Percentiles rank a stretch among this genome's conserved stretches.
These are phyloP conservation scores for Escovopsis sp. DNA, from an alignment of 2,329 filamentous ascomycete species.

Conservation along the genomic window DNA sequence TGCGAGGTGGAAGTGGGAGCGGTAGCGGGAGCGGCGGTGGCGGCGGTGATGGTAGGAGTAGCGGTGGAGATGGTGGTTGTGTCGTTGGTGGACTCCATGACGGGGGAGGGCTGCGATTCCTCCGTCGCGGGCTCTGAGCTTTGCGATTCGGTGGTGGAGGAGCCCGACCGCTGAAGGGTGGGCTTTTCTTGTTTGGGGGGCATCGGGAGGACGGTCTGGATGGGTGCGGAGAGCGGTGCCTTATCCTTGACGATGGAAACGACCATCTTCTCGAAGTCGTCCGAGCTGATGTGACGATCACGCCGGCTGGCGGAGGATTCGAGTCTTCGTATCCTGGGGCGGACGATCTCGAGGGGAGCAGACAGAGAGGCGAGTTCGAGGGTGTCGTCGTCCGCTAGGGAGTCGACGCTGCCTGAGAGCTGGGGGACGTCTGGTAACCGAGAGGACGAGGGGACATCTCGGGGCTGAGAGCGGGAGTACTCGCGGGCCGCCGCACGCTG, in stretches of 20 bases:
- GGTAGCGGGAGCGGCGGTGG: slow-evolving; percentile 32
- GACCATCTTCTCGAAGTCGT: slow-evolving; percentile 88
- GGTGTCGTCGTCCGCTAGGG: slow-evolving; percentile 52
- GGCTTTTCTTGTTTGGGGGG: slow-evolving; percentile 29
- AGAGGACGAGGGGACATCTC: slow-evolving; percentile 30
- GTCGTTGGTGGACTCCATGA: slow-evolving; percentile 17
- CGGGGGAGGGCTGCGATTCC: slow-evolving; percentile 15
- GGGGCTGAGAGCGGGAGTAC: slow-evolving; percentile 30
- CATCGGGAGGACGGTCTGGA: slow-evolving; percentile 12
- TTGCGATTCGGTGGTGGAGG: slow-evolving; percentile 29
- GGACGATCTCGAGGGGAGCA: slow-evolving; percentile 41
- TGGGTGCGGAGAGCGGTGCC: slow-evolving; percentile 35
- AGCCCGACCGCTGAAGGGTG: slow-evolving; percentile 26
- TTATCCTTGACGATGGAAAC: slow-evolving; percentile 84
- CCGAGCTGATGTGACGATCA: slow-evolving; percentile 80
- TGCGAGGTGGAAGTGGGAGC: slow-evolving; percentile 29
- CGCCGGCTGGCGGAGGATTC: slow-evolving; percentile 58
- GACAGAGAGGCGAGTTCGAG: slow-evolving; percentile 42
- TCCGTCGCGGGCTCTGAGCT: slow-evolving; percentile 33
- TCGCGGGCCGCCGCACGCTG: slow-evolving; percentile 25
- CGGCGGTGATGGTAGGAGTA: slow-evolving; percentile 45
- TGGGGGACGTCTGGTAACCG: slow-evolving; percentile 47
- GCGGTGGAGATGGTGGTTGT: slow-evolving; percentile 58
- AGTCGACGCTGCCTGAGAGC: slow-evolving; percentile 66
- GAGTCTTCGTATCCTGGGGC: slow-evolving; percentile 54